Percentiles rank a stretch among this genome's conserved stretches.
These are phyloP conservation scores for Pleurozium schreberi DNA, from an alignment of 225 moss, liverwort and hornwort genomes.

Conservation along the genomic window DNA sequence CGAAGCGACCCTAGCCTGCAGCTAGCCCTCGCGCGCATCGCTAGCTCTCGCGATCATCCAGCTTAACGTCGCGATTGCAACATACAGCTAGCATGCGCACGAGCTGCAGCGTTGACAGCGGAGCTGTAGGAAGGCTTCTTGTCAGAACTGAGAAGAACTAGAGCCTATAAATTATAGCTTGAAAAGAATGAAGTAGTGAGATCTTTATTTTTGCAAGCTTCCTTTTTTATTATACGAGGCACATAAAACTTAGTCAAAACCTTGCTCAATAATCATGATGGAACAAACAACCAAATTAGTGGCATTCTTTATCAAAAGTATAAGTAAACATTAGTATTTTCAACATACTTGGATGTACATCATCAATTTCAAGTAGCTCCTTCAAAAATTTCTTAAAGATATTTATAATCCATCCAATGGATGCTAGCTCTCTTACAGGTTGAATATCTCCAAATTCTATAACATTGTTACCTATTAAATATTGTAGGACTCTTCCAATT, in stretches of 20 bases:
- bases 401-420: neutral
- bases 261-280: neutral
- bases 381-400: neutral
- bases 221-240: fast-evolving
- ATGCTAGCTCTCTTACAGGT: neutral
- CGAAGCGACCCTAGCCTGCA: neutral
- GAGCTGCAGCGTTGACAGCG: neutral
- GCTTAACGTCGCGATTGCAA: neutral
- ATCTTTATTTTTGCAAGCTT: neutral
- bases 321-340: neutral
- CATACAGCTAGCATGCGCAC: constrained; percentile 1
- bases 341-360: neutral
- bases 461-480: neutral
- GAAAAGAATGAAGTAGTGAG: neutral
- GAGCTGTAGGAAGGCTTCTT: neutral
- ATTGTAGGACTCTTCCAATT: neutral
- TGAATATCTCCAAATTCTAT: neutral
- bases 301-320: too few species aligned
- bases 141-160: neutral
- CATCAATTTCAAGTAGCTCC: neutral
- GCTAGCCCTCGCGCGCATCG: neutral
- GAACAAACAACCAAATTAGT: neutral
- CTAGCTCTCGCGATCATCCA: neutral
- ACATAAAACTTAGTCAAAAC: neutral
- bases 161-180: neutral